phyloP scores from a whole-genome alignment of 805 yeast species.

The Wickerhamiella azyma region DNA sequence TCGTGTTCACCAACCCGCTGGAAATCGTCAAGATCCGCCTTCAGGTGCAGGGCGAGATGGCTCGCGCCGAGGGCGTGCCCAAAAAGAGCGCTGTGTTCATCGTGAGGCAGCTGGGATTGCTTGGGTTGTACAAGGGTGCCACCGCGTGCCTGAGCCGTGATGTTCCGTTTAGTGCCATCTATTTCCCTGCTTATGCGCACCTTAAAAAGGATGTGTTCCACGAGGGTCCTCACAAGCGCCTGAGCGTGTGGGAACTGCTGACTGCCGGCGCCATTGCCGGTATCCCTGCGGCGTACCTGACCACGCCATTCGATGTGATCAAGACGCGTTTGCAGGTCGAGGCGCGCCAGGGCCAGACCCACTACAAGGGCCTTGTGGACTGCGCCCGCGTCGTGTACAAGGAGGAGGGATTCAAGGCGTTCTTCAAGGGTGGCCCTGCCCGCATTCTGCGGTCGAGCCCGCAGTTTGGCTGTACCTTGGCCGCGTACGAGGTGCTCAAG shows the following conservation, averaged over 20 bases:
- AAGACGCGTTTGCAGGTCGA: conserved; percentile 89
- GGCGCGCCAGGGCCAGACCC: conserved; percentile 59
- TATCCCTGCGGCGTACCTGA: conserved; percentile 91
- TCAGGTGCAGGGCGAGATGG: conserved; percentile 77
- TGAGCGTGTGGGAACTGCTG: conserved; percentile 73
- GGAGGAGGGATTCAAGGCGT: conserved; percentile 76
- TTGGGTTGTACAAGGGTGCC: conserved; percentile 85
- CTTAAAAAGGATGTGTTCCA: conserved; percentile 69
- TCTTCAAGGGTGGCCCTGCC: conserved; percentile 94
- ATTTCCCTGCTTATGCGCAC: conserved; percentile 94
- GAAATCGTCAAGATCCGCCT: conserved; percentile 91
- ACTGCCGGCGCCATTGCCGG: conserved; percentile 91
- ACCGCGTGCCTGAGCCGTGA: conserved; percentile 84
- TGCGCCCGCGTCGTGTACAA: conserved; percentile 59
- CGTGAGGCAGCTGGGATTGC: conserved; percentile 62
- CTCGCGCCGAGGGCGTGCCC: conserved; percentile 28
- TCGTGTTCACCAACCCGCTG: conserved; percentile 86
- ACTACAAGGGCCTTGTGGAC: conserved; percentile 62
- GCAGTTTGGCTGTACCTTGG: conserved; percentile 93
- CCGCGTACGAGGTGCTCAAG: conserved; percentile 90
- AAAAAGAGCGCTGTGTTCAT: conserved; percentile 52
- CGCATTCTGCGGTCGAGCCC: conserved; percentile 92
- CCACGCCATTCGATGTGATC: conserved; percentile 95
- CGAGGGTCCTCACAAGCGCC: conserved; percentile 61
- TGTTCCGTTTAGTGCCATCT: conserved; percentile 92